A percentile compares a stretch with the other conserved stretches of the same genome.
Conservation (phyloP, 2,329 filamentous ascomycete genomes). For the Clarireedia hainanense region DNA sequence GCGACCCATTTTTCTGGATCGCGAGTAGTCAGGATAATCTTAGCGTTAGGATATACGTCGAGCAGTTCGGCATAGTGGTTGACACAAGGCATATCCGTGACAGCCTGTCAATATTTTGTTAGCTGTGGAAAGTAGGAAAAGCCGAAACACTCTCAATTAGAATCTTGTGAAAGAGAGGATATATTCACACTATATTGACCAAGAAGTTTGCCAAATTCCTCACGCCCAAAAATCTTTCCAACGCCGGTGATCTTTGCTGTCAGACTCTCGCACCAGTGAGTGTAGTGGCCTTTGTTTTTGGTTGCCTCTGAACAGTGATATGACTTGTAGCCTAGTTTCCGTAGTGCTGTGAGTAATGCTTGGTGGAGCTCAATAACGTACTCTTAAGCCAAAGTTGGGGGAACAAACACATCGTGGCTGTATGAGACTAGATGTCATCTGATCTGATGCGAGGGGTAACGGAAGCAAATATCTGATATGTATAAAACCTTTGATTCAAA, state of each 20-base stretch:
- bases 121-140: background rate
- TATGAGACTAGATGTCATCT: background rate
- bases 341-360: background rate
- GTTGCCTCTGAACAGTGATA: background rate
- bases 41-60: background rate
- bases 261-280: background rate
- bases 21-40: background rate
- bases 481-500: too few relatives aligned
- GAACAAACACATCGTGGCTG: too few relatives aligned
- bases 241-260: background rate
- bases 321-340: background rate
- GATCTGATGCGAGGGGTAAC: too few relatives aligned
- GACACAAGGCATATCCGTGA: background rate
- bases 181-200: background rate
- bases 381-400: too few relatives aligned
- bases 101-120: background rate
- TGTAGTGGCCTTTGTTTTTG: background rate
- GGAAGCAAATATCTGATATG: too few relatives aligned
- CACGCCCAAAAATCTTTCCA: background rate
- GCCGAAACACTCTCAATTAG: background rate
- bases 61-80: background rate
- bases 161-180: too few relatives aligned
- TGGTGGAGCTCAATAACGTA: too few relatives aligned
- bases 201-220: background rate
- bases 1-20: too few relatives aligned